Evolutionary conservation across 192 early-diverging fungal species (phyloP).

Genomic region (Gryganskiella cystojenkinii): DNA sequence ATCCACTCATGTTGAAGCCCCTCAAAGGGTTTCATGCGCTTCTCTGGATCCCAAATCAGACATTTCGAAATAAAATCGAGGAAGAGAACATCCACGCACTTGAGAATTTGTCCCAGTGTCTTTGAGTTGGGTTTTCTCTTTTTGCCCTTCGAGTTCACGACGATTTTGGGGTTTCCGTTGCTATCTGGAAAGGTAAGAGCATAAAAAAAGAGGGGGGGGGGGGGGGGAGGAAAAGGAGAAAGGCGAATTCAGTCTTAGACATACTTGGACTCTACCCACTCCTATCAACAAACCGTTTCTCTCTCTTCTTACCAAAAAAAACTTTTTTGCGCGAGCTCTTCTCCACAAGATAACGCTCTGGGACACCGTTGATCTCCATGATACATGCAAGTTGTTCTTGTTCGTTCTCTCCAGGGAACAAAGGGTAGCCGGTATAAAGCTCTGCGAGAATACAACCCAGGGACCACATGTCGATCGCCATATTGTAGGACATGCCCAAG

Average conservation of each 20-base stretch:
- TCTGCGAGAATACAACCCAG: slow-evolving; percentile 95
- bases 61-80: slow-evolving; percentile 87
- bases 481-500: slow-evolving; percentile 85
- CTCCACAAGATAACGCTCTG: slow-evolving; percentile 76
- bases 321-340: slow-evolving; percentile 79
- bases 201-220: no score
- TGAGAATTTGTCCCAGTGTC: slow-evolving; percentile 73
- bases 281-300: slow-evolving; percentile 18
- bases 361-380: slow-evolving; percentile 91
- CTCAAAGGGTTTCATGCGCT: slow-evolving; percentile 84
- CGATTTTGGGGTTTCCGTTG: slow-evolving; percentile 60
- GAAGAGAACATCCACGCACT: slow-evolving; percentile 77
- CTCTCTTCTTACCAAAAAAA: slow-evolving; percentile 79
- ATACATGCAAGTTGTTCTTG: slow-evolving; percentile 94
- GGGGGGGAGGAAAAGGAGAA: slow-evolving; percentile 26
- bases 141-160: slow-evolving; percentile 88
- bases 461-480: slow-evolving; percentile 96
- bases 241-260: slow-evolving; percentile 5
- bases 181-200: no score
- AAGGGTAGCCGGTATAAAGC: slow-evolving; percentile 83
- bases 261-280: no score
- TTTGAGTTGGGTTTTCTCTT: slow-evolving; percentile 78
- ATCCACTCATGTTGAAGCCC: slow-evolving; percentile 88
- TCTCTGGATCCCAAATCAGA: slow-evolving; percentile 88
- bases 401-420: slow-evolving; percentile 98